Evolutionary conservation across 257 asterid species (phyloP), one percentile per base, ranked within the genome.

Genomic region (Solanum etuberosum): DNA sequence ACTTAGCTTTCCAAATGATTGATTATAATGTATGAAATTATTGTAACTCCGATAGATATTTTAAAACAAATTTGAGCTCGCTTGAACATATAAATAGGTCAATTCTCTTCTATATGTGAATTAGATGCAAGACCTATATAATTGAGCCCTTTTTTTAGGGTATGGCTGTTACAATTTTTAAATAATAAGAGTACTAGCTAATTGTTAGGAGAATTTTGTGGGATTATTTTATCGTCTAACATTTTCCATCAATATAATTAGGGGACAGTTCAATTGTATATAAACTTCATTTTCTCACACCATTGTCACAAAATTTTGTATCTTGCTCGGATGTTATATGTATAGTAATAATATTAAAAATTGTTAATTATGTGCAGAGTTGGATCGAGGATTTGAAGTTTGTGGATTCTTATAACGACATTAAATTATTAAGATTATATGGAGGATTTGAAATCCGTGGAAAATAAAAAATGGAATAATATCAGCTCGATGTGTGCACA

Each of bases 261-360:
- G 51, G 12, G 51, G 12, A 43, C 16, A 11, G 12, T 43, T 43
- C 16, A 43, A 43, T 43, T 43, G 51, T 43, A 16, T 0, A 51
- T 51, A 51, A 23, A 21, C 5, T 23, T 59, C 2, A 1, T 0
- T 0, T 23, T 21, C 9, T 21, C 13, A 59, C 29, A 59, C 68
- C 0, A 59, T 9, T 23, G 0, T 59, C 1, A 9, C 29, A 59
- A 23, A 59, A 23, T 0, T 0, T 59, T 23, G 3, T n/a, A 61
- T 23, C 15, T 61, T 23, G 1, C 68, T 61, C 1, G 3, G 13
- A 61, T 23, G 14, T 23, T 59, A 23, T 25, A 11, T 5, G 34
- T 25, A 14, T n/a, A 63, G 14, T 63, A 63, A n/a, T 63, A 63
- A 5, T n/a, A 4, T 2, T 25, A 0, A 0, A 63, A 29, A 25